Evolutionary conservation across 2,329 filamentous ascomycete genomes (phyloP).

Genomic region (Dendryphion nanum): DNA sequence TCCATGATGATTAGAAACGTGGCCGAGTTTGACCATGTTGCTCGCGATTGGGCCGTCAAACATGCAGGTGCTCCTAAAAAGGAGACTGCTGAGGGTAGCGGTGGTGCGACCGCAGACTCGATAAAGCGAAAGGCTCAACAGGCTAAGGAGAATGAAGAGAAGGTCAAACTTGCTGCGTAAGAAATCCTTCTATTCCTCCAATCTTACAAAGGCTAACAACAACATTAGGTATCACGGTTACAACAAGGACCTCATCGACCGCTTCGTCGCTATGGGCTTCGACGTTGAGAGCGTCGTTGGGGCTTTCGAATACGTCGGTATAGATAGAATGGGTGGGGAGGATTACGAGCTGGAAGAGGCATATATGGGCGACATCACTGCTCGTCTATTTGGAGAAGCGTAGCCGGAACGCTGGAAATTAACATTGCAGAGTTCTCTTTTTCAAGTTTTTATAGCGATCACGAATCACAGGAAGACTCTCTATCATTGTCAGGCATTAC

Average conservation of each 20-base stretch:
- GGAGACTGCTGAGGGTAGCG: slow-evolving; percentile 53
- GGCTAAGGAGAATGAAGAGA: slow-evolving; percentile 59
- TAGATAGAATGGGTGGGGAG: slow-evolving; percentile 72
- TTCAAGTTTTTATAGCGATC: too few species aligned
- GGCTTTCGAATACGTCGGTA: slow-evolving; percentile 77
- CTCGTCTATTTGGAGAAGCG: slow-evolving; percentile 76
- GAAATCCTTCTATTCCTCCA: slow-evolving; percentile 23
- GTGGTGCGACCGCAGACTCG: slow-evolving; percentile 53
- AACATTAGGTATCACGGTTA: slow-evolving; percentile 77
- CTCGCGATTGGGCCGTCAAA: slow-evolving; percentile 85
- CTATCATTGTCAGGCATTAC: too few species aligned
- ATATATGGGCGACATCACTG: slow-evolving; percentile 87
- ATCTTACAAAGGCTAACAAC: too few species aligned
- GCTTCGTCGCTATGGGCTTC: slow-evolving; percentile 90
- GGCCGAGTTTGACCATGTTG: slow-evolving; percentile 74
- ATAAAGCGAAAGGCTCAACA: slow-evolving; percentile 55
- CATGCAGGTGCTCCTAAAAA: slow-evolving; percentile 73
- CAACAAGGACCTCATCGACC: slow-evolving; percentile 76
- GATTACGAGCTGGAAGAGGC: slow-evolving; percentile 88
- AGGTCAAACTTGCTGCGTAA: slow-evolving; percentile 55
- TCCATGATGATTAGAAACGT: slow-evolving; percentile 81
- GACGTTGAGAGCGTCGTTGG: slow-evolving; percentile 81
- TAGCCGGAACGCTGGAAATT: too few species aligned
- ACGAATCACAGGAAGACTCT: too few species aligned
- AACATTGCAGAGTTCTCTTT: too few species aligned